Evolutionary conservation across 2,329 filamentous ascomycete species (phyloP).

Genomic region (Colletotrichum musae): DNA sequence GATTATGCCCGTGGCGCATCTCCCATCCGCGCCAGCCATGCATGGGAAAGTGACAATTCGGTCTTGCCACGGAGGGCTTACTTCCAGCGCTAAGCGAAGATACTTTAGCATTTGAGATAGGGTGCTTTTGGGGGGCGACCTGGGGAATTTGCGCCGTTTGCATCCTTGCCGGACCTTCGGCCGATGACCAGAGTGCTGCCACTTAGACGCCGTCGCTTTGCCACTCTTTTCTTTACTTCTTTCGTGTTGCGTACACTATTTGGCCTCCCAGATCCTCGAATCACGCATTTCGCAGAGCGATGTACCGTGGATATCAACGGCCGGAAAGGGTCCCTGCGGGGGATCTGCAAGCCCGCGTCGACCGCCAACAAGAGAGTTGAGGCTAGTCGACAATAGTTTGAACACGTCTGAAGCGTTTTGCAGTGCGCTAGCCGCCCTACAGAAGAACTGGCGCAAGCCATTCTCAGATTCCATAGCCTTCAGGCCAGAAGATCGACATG

Average conservation of each 20-base stretch:
- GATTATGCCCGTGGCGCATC: not conserved
- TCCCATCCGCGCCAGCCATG: slow-evolving; percentile 4
- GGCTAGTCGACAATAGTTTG: slow-evolving; percentile 31
- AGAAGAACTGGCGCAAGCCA: slow-evolving; percentile 15
- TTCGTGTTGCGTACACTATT: not conserved
- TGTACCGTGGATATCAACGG: not conserved
- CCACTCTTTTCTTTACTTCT: not conserved
- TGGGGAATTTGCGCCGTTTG: slow-evolving; percentile 14
- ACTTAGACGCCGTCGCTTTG: not conserved
- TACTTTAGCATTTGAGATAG: not conserved
- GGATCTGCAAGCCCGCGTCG: slow-evolving; percentile 28
- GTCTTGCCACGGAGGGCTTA: slow-evolving; percentile 6
- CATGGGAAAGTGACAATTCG: slow-evolving; percentile 33
- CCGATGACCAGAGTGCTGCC: not conserved
- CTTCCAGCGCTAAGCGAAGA: not conserved
- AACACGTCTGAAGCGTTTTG: slow-evolving; percentile 16
- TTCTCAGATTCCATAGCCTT: not conserved
- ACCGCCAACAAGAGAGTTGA: slow-evolving; percentile 32
- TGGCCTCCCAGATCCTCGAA: not conserved
- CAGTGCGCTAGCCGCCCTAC: slow-evolving; percentile 25
- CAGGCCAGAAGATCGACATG: slow-evolving; percentile 16
- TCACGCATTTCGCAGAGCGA: no score
- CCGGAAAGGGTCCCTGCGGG: slow-evolving; percentile 30
- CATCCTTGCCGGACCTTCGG: slow-evolving; percentile 1
- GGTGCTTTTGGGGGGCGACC: not conserved